Evolutionary conservation across 371 early-diverging fungal species (phyloP).

Genomic region (Syncephalastrum contaminatum): DNA sequence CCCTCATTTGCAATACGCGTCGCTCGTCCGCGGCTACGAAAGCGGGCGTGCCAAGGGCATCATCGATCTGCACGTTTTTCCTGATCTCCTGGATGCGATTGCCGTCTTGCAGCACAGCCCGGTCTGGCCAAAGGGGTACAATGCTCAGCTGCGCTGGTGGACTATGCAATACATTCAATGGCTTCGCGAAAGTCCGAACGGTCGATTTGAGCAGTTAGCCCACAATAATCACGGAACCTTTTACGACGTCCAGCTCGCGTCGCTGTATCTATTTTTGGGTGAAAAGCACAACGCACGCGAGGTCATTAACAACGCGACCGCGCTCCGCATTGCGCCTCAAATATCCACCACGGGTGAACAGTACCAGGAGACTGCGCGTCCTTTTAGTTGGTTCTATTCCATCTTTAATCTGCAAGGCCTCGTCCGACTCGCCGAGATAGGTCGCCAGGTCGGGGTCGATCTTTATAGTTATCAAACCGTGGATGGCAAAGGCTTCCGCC

Average conservation of each 20-base stretch:
- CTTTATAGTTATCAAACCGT: slow-evolving; percentile 34
- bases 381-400: slow-evolving; percentile 42
- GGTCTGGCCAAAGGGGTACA: slow-evolving; percentile 29
- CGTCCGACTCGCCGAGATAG: slow-evolving; percentile 35
- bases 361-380: slow-evolving; percentile 33
- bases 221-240: slow-evolving; percentile 54
- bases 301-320: slow-evolving; percentile 23
- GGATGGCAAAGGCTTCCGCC: slow-evolving; percentile 37
- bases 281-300: slow-evolving; percentile 21
- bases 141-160: slow-evolving; percentile 42
- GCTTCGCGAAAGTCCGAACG: slow-evolving; percentile 45
- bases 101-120: slow-evolving; percentile 28
- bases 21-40: slow-evolving; percentile 39
- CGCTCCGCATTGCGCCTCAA: slow-evolving; percentile 30
- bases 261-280: slow-evolving; percentile 40
- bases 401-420: slow-evolving; percentile 42
- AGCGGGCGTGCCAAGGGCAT: slow-evolving; percentile 44
- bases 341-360: slow-evolving; percentile 32
- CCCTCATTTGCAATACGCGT: slow-evolving; percentile 52
- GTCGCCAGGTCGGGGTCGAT: slow-evolving; percentile 25
- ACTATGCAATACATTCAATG: slow-evolving; percentile 43
- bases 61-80: slow-evolving; percentile 44
- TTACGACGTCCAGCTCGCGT: slow-evolving; percentile 46
- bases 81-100: slow-evolving; percentile 25
- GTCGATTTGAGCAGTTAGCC: slow-evolving; percentile 32